Evolutionary conservation across 192 early-diverging fungal genomes (phyloP).

Genomic region (Coemansia sp.): DNA sequence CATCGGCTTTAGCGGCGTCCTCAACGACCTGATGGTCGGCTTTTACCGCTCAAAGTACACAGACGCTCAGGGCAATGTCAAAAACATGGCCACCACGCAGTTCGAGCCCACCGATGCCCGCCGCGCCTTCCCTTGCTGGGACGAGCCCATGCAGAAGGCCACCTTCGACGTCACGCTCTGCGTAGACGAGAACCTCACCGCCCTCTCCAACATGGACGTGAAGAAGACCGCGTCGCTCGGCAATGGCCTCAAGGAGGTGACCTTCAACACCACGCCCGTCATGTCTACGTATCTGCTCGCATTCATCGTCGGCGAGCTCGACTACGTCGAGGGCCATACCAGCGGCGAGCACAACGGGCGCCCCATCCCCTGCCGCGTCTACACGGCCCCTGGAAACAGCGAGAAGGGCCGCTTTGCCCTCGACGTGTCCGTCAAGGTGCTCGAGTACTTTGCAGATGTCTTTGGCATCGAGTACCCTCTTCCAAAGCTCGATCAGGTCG

Average conservation of each 20-base stretch:
- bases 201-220: constrained; percentile 87
- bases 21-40: constrained; percentile 88
- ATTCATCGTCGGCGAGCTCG: constrained; percentile 87
- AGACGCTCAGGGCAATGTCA: constrained; percentile 57
- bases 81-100: constrained; percentile 88
- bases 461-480: constrained; percentile 90
- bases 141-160: constrained; percentile 94
- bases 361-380: constrained; percentile 80
- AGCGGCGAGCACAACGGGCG: constrained; percentile 63
- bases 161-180: constrained; percentile 88
- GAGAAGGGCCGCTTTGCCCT: constrained; percentile 82
- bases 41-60: constrained; percentile 88
- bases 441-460: constrained; percentile 83
- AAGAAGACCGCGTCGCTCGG: constrained; percentile 37
- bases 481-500: constrained; percentile 85
- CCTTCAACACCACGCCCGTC: constrained; percentile 84
- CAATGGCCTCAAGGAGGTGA: constrained; percentile 70
- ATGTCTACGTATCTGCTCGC: constrained; percentile 96
- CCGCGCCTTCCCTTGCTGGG: constrained; percentile 93
- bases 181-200: constrained; percentile 70
- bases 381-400: constrained; percentile 74
- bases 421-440: constrained; percentile 65
- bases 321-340: constrained; percentile 81
- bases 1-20: constrained; percentile 62
- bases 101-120: constrained; percentile 93